phyloP scores from a whole-genome alignment of 306 rosid species.

The Begonia masoniana region DNA sequence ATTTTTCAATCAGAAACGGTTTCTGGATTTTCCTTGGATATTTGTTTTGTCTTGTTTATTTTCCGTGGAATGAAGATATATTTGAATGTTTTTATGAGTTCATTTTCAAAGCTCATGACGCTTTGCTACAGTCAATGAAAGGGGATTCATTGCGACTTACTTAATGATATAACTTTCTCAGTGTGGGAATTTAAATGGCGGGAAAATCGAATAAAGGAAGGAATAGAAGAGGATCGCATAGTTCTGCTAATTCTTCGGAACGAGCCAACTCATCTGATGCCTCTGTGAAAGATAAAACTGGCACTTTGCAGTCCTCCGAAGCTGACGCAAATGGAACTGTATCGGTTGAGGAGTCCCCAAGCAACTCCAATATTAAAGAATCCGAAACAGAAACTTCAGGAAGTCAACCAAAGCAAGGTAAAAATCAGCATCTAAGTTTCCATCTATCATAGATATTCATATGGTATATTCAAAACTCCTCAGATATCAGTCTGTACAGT shows the following conservation, averaged over 20 bases:
- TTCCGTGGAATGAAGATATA: no score
- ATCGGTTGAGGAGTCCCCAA: constrained; percentile 18
- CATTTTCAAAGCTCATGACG: no score
- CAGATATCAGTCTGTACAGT: no score
- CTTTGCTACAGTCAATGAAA: no score
- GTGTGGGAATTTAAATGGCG: constrained; percentile 48
- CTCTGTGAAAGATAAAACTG: constrained; percentile 6
- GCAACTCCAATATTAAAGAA: constrained; percentile 27
- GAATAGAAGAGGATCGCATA: constrained; percentile 40
- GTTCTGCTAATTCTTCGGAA: constrained; percentile 19
- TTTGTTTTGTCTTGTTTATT: no score
- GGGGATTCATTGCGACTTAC: no score
- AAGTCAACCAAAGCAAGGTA: constrained; percentile 68
- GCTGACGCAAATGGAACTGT: constrained; percentile 31
- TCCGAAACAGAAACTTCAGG: constrained; percentile 27
- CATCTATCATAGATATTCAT: background rate
- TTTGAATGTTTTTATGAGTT: no score
- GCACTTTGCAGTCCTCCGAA: constrained; percentile 14
- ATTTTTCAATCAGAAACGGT: no score
- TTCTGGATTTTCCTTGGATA: no score
- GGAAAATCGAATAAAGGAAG: constrained; percentile 76
- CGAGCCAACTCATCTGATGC: constrained; percentile 9
- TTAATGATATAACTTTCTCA: constrained; percentile 1
- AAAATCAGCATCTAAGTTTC: constrained; percentile 4
- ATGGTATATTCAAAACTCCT: no score